phyloP scores from a whole-genome alignment of 2,329 filamentous ascomycete genomes.

The Paraconiothyrium brasiliense region DNA sequence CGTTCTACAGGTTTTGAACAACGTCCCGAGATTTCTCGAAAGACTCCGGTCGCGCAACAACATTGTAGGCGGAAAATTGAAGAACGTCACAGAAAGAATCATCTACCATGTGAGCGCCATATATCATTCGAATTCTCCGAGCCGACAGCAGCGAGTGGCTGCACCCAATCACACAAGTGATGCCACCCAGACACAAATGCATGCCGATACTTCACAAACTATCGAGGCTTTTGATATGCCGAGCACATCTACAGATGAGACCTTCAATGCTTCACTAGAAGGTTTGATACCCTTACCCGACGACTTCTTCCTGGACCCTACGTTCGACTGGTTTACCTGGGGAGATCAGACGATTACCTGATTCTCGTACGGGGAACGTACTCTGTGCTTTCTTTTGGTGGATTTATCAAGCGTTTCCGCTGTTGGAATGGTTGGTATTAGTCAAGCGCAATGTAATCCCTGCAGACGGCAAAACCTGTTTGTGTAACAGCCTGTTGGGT shows the following conservation, averaged over 20 bases:
- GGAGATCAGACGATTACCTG: neutral
- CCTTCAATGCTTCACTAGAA: slow-evolving; percentile 1
- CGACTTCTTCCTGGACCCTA: slow-evolving; percentile 14
- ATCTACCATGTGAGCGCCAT: slow-evolving; percentile 14
- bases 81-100: slow-evolving; percentile 13
- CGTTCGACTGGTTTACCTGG: slow-evolving; percentile 18
- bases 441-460: too few relatives aligned
- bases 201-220: neutral
- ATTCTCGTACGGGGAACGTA: slow-evolving; percentile 14
- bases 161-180: neutral
- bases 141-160: neutral
- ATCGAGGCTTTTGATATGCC: neutral
- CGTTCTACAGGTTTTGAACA: neutral
- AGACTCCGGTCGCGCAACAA: slow-evolving; percentile 9
- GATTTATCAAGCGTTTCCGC: too few relatives aligned
- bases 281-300: slow-evolving; percentile 7
- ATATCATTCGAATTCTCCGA: neutral
- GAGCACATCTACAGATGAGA: slow-evolving; percentile 2
- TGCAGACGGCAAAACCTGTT: too few relatives aligned
- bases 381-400: too few relatives aligned
- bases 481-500: too few relatives aligned
- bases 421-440: too few relatives aligned
- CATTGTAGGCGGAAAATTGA: slow-evolving; percentile 6
- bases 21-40: slow-evolving; percentile 9
- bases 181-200: neutral